A percentile compares a stretch with the other conserved stretches of the same genome.
Conservation (phyloP, 164 flowering plant species). For the Cinnamomum chago region DNA sequence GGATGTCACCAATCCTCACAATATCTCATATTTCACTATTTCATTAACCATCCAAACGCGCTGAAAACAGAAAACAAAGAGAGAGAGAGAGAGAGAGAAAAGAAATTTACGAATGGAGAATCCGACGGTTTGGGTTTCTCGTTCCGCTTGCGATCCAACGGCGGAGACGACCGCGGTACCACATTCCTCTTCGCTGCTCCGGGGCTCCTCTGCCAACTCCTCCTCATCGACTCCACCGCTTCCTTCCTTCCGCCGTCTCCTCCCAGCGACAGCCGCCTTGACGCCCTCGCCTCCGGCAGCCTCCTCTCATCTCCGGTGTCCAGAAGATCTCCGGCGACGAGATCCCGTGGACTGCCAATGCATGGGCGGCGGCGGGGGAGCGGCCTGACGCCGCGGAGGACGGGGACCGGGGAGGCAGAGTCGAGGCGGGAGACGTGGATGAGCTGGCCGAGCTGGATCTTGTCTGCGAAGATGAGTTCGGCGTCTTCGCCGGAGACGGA, state of each 20-base stretch:
- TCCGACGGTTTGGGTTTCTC: conserved; percentile 1
- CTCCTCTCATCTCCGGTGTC: neutral
- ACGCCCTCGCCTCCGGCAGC: neutral
- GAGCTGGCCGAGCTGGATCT: conserved; percentile 61
- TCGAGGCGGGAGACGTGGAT: conserved; percentile 47
- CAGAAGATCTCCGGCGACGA: conserved; percentile 38
- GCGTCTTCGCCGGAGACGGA: conserved; percentile 41
- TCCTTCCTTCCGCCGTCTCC: conserved; percentile 24
- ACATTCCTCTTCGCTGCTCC: conserved; percentile 13
- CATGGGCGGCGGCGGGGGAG: conserved; percentile 45
- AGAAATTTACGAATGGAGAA: conserved; percentile 20
- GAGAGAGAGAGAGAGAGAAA: neutral
- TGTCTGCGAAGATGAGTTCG: conserved; percentile 48
- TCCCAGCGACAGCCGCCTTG: conserved; percentile 24
- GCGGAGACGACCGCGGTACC: neutral
- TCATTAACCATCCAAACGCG: neutral
- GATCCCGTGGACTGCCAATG: conserved; percentile 50
- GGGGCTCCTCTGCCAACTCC: conserved; percentile 33
- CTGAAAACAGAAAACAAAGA: neutral
- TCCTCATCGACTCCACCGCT: conserved; percentile 37
- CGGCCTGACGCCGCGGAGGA: conserved; percentile 47
- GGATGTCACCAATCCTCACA: no score
- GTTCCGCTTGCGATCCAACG: conserved; percentile 10
- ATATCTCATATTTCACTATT: no score
- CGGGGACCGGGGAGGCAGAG: conserved; percentile 40